Percentiles rank a stretch among this genome's conserved stretches.
These are phyloP conservation scores for Ogataea parapolymorpha DNA, from an alignment of 805 yeast species.

Conservation along the genomic window DNA sequence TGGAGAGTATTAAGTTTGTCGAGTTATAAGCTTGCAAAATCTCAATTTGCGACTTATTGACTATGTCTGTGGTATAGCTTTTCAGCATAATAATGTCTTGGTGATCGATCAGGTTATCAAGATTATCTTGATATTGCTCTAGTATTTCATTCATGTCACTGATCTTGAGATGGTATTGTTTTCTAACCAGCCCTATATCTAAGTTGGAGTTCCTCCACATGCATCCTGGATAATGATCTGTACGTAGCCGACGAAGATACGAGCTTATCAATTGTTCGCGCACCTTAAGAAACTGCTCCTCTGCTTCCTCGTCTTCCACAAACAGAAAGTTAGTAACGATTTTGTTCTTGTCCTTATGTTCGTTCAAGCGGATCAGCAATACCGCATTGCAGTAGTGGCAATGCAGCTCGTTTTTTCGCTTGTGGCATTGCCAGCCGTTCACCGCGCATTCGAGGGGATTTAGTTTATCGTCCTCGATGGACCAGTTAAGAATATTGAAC, in stretches of 20 bases:
- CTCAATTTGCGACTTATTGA: slow-evolving; percentile 17
- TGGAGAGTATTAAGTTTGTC: slow-evolving; percentile 10
- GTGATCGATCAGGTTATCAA: slow-evolving; percentile 15
- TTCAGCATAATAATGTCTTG: slow-evolving; percentile 11
- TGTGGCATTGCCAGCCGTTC: slow-evolving; percentile 50
- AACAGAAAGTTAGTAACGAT: slow-evolving; percentile 15
- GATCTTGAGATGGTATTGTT: slow-evolving; percentile 25
- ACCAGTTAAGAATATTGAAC: slow-evolving; percentile 48
- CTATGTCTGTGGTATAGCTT: slow-evolving; percentile 22
- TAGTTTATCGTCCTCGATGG: slow-evolving; percentile 30
- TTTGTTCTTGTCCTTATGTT: slow-evolving; percentile 9
- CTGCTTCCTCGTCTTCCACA: slow-evolving; percentile 24
- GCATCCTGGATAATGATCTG: slow-evolving; percentile 31
- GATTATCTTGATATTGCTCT: slow-evolving; percentile 14
- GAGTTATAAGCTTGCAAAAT: slow-evolving; percentile 16
- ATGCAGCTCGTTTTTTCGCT: slow-evolving; percentile 30
- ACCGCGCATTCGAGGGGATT: slow-evolving; percentile 48
- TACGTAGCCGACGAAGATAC: slow-evolving; percentile 22
- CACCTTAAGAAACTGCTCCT: slow-evolving; percentile 14
- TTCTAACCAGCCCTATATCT: slow-evolving; percentile 17
- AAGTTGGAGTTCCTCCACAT: slow-evolving; percentile 21
- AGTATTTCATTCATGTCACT: slow-evolving; percentile 28
- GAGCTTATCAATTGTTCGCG: slow-evolving; percentile 26
- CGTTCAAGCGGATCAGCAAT: slow-evolving; percentile 29
- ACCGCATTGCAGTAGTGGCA: slow-evolving; percentile 35